Conservation (phyloP, 306 rosid species). For the Canavalia ensiformis region DNA sequence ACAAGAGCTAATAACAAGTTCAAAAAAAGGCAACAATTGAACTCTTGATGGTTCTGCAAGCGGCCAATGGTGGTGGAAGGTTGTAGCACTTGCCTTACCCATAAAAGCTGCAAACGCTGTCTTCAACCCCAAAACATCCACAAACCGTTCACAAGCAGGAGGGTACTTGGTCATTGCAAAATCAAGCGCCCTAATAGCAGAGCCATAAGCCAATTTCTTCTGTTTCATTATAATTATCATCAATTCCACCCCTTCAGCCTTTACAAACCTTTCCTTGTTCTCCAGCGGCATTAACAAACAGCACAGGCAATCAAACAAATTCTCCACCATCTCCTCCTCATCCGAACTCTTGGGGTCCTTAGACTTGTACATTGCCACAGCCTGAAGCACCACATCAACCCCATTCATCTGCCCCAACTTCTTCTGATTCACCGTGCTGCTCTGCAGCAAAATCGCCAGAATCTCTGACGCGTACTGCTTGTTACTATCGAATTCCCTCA, state of each 20-base stretch:
- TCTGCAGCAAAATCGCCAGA: constrained; percentile 90
- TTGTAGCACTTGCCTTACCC: constrained; percentile 89
- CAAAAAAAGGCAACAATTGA: not conserved
- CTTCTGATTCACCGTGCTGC: constrained; percentile 77
- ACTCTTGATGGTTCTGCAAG: not conserved
- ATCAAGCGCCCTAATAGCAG: constrained; percentile 95
- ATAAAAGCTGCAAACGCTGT: constrained; percentile 97
- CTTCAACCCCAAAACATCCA: constrained; percentile 96
- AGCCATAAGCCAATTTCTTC: constrained; percentile 94
- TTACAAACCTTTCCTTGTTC: constrained; percentile 93
- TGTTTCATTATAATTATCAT: constrained; percentile 96
- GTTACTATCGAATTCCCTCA: constrained; percentile 86
- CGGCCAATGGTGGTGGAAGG: constrained; percentile 2
- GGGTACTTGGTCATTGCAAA: constrained; percentile 96
- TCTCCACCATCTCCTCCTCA: constrained; percentile 95
- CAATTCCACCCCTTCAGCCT: constrained; percentile 97
- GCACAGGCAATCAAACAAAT: constrained; percentile 92
- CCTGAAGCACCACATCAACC: constrained; percentile 91
- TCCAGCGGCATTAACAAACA: constrained; percentile 93
- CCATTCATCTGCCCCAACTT: constrained; percentile 96
- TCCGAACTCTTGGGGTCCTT: constrained; percentile 91
- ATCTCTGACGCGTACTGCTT: constrained; percentile 96
- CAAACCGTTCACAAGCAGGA: constrained; percentile 94
- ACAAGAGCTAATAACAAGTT: not conserved
- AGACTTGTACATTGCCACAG: constrained; percentile 94